phyloP scores from a whole-genome alignment of 371 early-diverging fungal species.

The Syncephalastrum monosporum region DNA sequence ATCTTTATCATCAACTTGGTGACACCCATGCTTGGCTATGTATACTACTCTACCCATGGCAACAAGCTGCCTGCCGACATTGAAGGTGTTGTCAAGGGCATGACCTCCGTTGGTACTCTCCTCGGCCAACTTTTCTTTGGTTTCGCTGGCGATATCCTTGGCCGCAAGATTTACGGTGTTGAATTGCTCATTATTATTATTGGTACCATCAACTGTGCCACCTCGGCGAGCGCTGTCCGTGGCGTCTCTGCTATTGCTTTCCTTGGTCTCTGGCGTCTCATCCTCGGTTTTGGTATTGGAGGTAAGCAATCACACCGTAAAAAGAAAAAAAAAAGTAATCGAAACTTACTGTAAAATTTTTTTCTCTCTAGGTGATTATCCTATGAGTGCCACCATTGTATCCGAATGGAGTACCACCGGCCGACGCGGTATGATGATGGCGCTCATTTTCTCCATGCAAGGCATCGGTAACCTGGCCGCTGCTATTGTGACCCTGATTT shows the following conservation, averaged over 20 bases:
- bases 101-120: conserved; percentile 80
- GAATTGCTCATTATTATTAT: conserved; percentile 82
- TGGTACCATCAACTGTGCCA: conserved; percentile 79
- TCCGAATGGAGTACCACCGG: conserved; percentile 83
- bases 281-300: conserved; percentile 85
- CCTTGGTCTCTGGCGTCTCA: conserved; percentile 79
- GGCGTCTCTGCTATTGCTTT: conserved; percentile 72
- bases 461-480: conserved; percentile 86
- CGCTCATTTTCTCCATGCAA: conserved; percentile 89
- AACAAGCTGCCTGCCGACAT: conserved; percentile 61
- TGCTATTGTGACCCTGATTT: conserved; percentile 65
- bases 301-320: conserved; percentile 20
- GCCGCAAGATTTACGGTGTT: conserved; percentile 84
- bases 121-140: conserved; percentile 89
- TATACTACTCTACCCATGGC: conserved; percentile 58
- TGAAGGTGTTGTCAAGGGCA: conserved; percentile 79
- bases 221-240: conserved; percentile 64
- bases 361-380: conserved; percentile 62
- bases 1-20: conserved; percentile 83
- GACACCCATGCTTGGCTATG: conserved; percentile 76
- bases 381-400: conserved; percentile 81
- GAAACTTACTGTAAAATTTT: no score
- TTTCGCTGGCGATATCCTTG: conserved; percentile 79
- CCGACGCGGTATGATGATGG: conserved; percentile 70
- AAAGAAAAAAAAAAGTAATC: no score